These are phyloP conservation scores for Cymbopogon citratus DNA, from an alignment of 176 grass and related monocot species.

Conservation along the genomic window DNA sequence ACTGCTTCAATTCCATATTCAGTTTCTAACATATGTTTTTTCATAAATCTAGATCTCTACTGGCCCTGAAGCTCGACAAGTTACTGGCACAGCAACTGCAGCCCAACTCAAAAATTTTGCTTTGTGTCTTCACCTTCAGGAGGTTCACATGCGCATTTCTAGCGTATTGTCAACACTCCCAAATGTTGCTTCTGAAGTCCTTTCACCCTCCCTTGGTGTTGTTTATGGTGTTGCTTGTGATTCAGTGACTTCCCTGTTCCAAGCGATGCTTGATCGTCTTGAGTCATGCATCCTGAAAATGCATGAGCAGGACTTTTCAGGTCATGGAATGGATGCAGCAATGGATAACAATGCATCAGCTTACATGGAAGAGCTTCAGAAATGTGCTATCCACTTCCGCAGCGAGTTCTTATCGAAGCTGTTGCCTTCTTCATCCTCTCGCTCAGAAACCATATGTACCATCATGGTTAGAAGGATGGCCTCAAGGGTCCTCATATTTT, in stretches of 20 bases:
- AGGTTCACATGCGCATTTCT: slow-evolving; percentile 78
- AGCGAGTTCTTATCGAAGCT: slow-evolving; percentile 91
- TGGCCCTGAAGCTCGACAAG: slow-evolving; percentile 80
- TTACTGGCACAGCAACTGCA: slow-evolving; percentile 63
- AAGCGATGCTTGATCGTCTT: slow-evolving; percentile 74
- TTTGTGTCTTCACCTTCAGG: slow-evolving; percentile 90
- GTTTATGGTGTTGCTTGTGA: slow-evolving; percentile 87
- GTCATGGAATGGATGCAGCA: slow-evolving; percentile 39
- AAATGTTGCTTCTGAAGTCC: slow-evolving; percentile 57
- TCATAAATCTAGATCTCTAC: slow-evolving; percentile 75
- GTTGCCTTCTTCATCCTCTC: slow-evolving; percentile 74
- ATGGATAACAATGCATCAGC: slow-evolving; percentile 80
- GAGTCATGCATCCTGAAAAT: slow-evolving; percentile 87
- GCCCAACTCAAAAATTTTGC: slow-evolving; percentile 94
- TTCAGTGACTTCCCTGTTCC: slow-evolving; percentile 77
- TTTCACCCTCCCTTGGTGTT: slow-evolving; percentile 65
- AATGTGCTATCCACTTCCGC: slow-evolving; percentile 74
- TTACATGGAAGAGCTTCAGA: slow-evolving; percentile 99
- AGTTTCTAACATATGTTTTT: slow-evolving; percentile 26
- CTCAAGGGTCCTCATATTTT: slow-evolving; percentile 86
- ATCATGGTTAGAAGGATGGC: slow-evolving; percentile 91
- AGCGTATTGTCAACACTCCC: slow-evolving; percentile 58
- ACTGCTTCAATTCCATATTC: not conserved
- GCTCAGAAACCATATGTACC: slow-evolving; percentile 86
- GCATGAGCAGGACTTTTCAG: slow-evolving; percentile 78